Evolutionary conservation across 163 green algal genomes (phyloP).

Genomic region (Trebouxia gelatinosa): DNA sequence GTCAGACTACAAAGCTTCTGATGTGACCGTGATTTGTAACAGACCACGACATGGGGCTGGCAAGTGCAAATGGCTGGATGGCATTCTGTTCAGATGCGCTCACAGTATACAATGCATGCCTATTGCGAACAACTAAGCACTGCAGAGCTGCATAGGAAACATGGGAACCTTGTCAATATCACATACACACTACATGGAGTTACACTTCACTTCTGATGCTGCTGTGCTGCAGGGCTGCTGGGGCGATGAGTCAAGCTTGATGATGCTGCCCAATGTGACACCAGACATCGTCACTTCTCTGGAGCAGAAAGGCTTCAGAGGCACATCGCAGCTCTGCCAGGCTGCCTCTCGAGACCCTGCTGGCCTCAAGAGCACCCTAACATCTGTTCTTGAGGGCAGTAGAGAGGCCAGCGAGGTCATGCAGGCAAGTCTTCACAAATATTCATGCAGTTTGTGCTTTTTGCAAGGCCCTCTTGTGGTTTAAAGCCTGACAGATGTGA

Average conservation of each 20-base stretch:
- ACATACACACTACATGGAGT: no score
- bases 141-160: no score
- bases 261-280: slow-evolving; percentile 65
- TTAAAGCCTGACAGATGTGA: not conserved
- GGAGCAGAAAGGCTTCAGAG: slow-evolving; percentile 22
- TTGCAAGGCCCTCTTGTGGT: not conserved
- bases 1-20: no score
- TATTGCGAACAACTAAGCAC: no score
- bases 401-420: not conserved
- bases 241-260: slow-evolving; percentile 62
- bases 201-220: not conserved
- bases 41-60: no score
- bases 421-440: not conserved
- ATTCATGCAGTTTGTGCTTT: not conserved
- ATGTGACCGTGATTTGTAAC: no score
- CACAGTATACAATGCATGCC: no score
- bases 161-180: no score
- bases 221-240: slow-evolving; percentile 55
- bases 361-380: not conserved
- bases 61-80: no score
- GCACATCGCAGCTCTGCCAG: slow-evolving; percentile 42
- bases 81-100: no score
- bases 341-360: not conserved
- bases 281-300: slow-evolving; percentile 37
- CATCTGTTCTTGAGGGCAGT: not conserved